Evolutionary conservation across 192 early-diverging fungal genomes (phyloP).

Genomic region (Funneliformis mosseae): DNA sequence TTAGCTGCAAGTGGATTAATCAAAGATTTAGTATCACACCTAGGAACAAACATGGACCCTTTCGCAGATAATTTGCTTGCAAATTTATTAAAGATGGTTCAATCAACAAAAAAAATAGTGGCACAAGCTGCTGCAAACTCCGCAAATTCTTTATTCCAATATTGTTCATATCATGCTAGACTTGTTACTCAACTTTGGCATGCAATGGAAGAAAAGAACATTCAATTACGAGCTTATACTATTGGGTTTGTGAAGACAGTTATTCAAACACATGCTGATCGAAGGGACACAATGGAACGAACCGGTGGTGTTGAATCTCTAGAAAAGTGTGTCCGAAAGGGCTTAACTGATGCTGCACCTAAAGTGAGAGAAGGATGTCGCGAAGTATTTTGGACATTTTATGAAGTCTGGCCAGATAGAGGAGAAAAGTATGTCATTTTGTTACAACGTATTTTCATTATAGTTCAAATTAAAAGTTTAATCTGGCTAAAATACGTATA

Average conservation of each 20-base stretch:
- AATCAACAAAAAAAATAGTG: slow-evolving; percentile 42
- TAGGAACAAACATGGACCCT: slow-evolving; percentile 34
- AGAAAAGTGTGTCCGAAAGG: slow-evolving; percentile 44
- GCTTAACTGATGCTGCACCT: slow-evolving; percentile 44
- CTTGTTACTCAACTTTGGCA: slow-evolving; percentile 36
- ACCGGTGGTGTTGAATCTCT: slow-evolving; percentile 39
- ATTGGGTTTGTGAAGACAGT: slow-evolving; percentile 35
- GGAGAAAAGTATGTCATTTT: slow-evolving; percentile 43
- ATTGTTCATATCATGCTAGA: slow-evolving; percentile 42
- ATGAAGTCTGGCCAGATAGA: slow-evolving; percentile 42
- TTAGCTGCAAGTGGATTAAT: slow-evolving; percentile 38
- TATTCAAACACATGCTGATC: slow-evolving; percentile 37
- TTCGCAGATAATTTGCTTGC: slow-evolving; percentile 44
- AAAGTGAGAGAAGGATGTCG: slow-evolving; percentile 44
- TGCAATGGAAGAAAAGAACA: slow-evolving; percentile 47
- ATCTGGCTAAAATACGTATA: neutral
- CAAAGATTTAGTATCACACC: slow-evolving; percentile 38
- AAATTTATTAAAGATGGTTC: slow-evolving; percentile 37
- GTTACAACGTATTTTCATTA: neutral
- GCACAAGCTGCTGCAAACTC: slow-evolving; percentile 32
- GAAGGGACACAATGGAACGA: slow-evolving; percentile 38
- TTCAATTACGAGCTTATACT: slow-evolving; percentile 38
- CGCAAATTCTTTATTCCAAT: slow-evolving; percentile 31
- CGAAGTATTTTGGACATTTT: slow-evolving; percentile 44
- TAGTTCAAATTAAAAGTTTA: slow-evolving; percentile 2